Percentiles rank a stretch among this genome's conserved stretches.
Evolutionary conservation across 768 basidiomycete species (phyloP).

Genomic region (Butyriboletus loyo): DNA sequence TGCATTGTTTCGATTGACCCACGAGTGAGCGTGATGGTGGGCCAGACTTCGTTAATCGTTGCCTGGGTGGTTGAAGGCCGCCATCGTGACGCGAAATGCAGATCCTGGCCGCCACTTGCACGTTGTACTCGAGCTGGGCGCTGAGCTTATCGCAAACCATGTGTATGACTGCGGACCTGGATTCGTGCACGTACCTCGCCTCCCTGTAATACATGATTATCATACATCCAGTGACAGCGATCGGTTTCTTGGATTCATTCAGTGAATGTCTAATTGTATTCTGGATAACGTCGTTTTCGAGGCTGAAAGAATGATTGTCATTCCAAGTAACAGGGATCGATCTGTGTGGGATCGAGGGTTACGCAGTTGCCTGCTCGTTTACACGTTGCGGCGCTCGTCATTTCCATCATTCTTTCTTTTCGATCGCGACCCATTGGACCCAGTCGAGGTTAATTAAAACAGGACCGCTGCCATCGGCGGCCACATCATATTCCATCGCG

Average conservation of each 20-base stretch:
- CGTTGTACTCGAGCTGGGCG: background rate
- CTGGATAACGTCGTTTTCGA: background rate
- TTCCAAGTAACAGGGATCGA: background rate
- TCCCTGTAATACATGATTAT: too few species aligned
- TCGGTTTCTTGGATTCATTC: background rate
- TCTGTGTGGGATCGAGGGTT: background rate
- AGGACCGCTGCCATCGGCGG: background rate
- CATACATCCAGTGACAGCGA: background rate
- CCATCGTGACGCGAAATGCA: background rate
- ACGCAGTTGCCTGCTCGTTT: background rate
- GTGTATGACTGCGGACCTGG: background rate
- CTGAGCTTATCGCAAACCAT: background rate
- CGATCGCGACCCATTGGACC: background rate
- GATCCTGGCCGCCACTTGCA: background rate
- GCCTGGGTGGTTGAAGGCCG: too few species aligned
- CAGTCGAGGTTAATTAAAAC: background rate
- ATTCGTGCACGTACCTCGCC: too few species aligned
- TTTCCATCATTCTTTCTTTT: background rate
- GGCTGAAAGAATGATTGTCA: background rate
- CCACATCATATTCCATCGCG: slow-evolving; percentile 1
- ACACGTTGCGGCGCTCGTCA: background rate
- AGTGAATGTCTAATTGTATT: background rate
- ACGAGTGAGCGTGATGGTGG: background rate
- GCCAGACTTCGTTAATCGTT: background rate
- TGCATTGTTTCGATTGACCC: background rate